These are phyloP conservation scores for Neonectria hederae DNA, from an alignment of 2,329 filamentous ascomycete genomes.

Conservation along the genomic window DNA sequence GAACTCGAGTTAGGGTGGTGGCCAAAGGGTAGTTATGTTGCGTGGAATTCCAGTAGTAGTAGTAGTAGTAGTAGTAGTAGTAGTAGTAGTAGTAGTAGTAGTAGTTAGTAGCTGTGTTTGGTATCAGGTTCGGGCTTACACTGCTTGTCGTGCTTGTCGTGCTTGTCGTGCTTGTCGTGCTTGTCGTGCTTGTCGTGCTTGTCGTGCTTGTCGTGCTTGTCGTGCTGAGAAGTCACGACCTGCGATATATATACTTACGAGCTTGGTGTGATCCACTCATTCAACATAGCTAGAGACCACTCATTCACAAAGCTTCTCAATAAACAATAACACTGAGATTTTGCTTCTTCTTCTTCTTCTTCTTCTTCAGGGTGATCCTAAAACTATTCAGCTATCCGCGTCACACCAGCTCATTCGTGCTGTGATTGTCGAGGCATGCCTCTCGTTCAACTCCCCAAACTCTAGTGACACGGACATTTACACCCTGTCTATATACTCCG, in stretches of 20 bases:
- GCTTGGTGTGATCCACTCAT: background rate
- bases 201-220: background rate
- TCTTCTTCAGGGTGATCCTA: background rate
- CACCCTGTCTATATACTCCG: background rate
- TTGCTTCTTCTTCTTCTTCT: too few species aligned
- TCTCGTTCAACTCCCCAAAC: too few species aligned
- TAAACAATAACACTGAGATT: background rate
- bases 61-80: too few species aligned
- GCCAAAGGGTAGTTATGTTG: too few species aligned
- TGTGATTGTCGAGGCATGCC: background rate
- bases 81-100: too few species aligned
- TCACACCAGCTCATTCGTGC: background rate
- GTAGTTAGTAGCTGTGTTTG: too few species aligned
- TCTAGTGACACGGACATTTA: background rate
- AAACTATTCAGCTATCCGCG: background rate
- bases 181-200: too few species aligned
- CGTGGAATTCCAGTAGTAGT: too few species aligned
- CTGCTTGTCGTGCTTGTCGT: background rate
- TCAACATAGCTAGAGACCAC: background rate
- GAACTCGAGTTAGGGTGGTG: background rate
- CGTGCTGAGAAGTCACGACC: background rate
- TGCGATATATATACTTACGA: background rate
- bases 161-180: too few species aligned
- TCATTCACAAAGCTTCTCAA: background rate
- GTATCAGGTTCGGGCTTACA: background rate